Base-by-base conservation (phyloP, 306 rosid genomes). In the Echinosophora koreensis region DNA sequence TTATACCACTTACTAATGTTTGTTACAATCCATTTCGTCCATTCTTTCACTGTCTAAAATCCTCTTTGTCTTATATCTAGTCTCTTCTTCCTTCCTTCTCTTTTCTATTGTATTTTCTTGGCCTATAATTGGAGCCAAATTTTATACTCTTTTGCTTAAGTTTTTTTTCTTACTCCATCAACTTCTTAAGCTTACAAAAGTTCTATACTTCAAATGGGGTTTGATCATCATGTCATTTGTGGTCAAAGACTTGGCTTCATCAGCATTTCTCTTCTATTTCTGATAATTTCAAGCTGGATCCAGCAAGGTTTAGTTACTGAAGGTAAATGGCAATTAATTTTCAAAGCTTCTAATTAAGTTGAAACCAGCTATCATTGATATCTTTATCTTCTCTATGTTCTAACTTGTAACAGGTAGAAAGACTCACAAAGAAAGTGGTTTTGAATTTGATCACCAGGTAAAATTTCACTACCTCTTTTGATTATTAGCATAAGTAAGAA, bases 381-480 rank as follows among this genome's bases (percentile, higher is more conserved):
- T 30, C 32, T 73, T 0, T 22, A 22, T 22, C 22, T 32, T 72
- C n/a, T 57, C 27, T 73, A 57, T 77, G 46, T 81, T 80, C 41
- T 75, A 79, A 84, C 93, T 81, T 80, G 37, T 75, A 79, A 84
- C 93, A 91, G 93, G 92, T 22, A 89, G 93, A 84, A 74, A 70
- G 46, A 78, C 80, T 79, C 82, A 73, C 15, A 81, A 70, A 68
- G 83, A 67, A 46, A 64, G 81, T 66, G 80, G 12, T 50, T 56
- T 64, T n/a, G n/a, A n/a, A n/a, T n/a, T n/a, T n/a, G n/a, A n/a
- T 54, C 71, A 87, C 22, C 66, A 83, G 89, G 94, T 91, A 67
- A 78, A 65, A 35, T 22, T 50, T 42, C 62, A 8, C 15, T 44
- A 14, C 5, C 68, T 69, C 16, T 39, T 2, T 0, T 30, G 3